Base-by-base conservation (phyloP, 495 filamentous ascomycete species). In the Arthonia radiata region DNA sequence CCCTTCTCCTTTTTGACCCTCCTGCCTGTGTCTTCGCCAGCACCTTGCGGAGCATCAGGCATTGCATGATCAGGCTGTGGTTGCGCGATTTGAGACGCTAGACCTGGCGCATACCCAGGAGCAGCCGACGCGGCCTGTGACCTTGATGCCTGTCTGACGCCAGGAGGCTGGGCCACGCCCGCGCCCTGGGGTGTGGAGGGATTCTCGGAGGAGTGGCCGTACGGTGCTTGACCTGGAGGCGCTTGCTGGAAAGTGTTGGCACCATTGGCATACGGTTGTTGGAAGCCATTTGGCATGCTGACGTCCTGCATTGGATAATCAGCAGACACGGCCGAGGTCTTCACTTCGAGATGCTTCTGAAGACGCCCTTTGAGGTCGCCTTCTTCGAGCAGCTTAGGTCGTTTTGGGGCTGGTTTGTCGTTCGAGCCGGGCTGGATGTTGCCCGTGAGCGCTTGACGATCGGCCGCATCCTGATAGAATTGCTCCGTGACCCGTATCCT, bases 401-500 rank as follows among this genome's bases (percentile, higher is more conserved):
- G 79, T 56, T 91, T 92, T 2, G 57, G 41, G 2, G 31, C 38
- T n/a, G 42, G 39, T 18, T 46, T 43, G 3, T 42, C 47, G 14
- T 53, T 50, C 4, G 57, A 50, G 3, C 73, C 77, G 3, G 77
- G 55, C 13, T 55, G 55, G 2, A 77, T 71, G 40, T 94, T 93
- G 4, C 86, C 86, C 2, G 80, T 91, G 4, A 61, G 60, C 18
- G 67, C 68, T 26, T 74, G 67, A 23, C 78, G 64, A 43, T 92
- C 77, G 13, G 71, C 69, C 48, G 91, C 79, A 6, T 70, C 73
- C 35, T 74, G 67, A 44, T 82, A 78, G 48, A 71, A 90, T 44
- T 76, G 71, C 18, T 65, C 57, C 28, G 75, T 62, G 35, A 94
- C 76, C 30, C 73, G 69, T 51, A 86, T 72, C 32, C 77, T 71